phyloP scores from a whole-genome alignment of 371 early-diverging fungal genomes.

The Homolaphlyctis polyrhiza region DNA sequence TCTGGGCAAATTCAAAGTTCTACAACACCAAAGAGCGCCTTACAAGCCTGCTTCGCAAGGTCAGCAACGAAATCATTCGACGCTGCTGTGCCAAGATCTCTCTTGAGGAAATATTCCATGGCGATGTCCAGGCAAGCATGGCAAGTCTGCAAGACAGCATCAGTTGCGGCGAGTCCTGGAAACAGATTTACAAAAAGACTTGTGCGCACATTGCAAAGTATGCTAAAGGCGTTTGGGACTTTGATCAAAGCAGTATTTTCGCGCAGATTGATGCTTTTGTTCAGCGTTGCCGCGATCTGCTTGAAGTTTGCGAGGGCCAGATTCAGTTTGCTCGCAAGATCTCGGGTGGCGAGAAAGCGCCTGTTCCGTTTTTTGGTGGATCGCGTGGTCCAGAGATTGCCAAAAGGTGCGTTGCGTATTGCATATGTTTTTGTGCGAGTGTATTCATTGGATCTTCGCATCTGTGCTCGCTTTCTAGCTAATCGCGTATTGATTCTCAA shows the following conservation, averaged over 20 bases:
- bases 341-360: conserved; percentile 41
- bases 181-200: conserved; percentile 38
- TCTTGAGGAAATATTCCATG: conserved; percentile 52
- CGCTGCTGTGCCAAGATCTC: conserved; percentile 50
- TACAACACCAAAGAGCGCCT: conserved; percentile 52
- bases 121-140: conserved; percentile 46
- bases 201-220: conserved; percentile 35
- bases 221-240: conserved; percentile 41
- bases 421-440: too few relatives aligned
- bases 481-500: neutral
- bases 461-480: too few relatives aligned
- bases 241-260: conserved; percentile 56
- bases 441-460: too few relatives aligned
- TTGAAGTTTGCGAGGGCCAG: conserved; percentile 56
- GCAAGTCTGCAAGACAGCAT: conserved; percentile 45
- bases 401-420: too few relatives aligned
- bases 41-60: conserved; percentile 47
- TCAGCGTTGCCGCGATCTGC: conserved; percentile 50
- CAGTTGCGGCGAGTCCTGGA: conserved; percentile 53
- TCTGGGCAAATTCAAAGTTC: conserved; percentile 52
- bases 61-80: conserved; percentile 53
- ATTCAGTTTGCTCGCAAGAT: conserved; percentile 54
- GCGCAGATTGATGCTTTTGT: conserved; percentile 59
- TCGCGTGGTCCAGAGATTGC: conserved; percentile 46
- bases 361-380: conserved; percentile 53